phyloP scores from a whole-genome alignment of 2,329 filamentous ascomycete genomes.

The Simplicillium sp. region DNA sequence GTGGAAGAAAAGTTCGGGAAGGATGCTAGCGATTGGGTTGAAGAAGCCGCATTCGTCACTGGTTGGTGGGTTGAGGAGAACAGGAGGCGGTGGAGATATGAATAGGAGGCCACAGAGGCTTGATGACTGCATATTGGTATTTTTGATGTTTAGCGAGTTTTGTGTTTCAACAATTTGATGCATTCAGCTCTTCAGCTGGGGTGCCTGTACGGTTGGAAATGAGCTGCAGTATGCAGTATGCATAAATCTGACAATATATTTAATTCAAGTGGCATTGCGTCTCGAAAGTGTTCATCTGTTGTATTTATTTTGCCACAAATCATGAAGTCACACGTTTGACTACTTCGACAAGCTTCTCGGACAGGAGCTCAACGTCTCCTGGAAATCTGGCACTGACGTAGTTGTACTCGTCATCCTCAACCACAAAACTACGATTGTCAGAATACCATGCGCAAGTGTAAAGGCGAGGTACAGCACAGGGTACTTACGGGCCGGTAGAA shows the following conservation, averaged over 20 bases:
- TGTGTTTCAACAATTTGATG: not conserved
- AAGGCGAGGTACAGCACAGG: not conserved
- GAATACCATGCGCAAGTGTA: not conserved
- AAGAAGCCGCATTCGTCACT: constrained; percentile 12
- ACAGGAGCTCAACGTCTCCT: constrained; percentile 29
- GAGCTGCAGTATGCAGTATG: not conserved
- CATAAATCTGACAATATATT: not conserved
- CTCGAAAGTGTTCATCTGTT: no score
- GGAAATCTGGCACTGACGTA: constrained; percentile 39
- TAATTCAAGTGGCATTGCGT: not conserved
- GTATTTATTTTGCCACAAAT: not conserved
- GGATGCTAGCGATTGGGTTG: constrained; percentile 19
- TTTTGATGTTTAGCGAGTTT: not conserved
- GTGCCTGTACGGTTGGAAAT: not conserved
- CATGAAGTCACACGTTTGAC: constrained; percentile 18
- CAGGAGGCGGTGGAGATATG: constrained; percentile 11
- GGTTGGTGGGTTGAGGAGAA: constrained; percentile 15
- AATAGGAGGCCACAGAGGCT: not conserved
- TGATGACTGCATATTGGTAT: not conserved
- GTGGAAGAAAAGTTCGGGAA: constrained; percentile 14
- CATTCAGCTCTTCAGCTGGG: not conserved
- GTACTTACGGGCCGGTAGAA: constrained; percentile 28
- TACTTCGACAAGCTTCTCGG: constrained; percentile 30
- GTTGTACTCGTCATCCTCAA: constrained; percentile 37
- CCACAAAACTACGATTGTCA: constrained; percentile 29